Conservation (phyloP, 116 monocot species). For the Iris pallida region DNA sequence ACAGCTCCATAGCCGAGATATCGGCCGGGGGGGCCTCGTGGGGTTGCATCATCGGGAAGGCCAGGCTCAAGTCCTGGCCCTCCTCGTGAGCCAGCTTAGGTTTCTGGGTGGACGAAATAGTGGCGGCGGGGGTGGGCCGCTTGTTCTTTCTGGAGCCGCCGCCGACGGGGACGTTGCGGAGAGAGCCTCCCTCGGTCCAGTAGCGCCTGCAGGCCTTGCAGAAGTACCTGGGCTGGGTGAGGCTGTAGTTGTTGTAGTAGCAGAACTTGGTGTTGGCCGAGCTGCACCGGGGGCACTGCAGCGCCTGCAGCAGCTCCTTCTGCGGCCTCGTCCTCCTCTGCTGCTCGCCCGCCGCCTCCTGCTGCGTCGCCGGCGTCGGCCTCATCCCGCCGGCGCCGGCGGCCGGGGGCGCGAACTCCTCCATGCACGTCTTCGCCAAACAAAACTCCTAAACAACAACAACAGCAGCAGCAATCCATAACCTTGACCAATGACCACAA, state of each 20-base stretch:
- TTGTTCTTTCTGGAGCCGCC: conserved; percentile 38
- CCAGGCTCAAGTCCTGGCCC: too few relatives aligned
- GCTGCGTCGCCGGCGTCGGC: neutral
- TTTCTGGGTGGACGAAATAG: too few relatives aligned
- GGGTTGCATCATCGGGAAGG: too few relatives aligned
- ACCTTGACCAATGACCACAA: too few relatives aligned
- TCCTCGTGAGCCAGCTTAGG: too few relatives aligned
- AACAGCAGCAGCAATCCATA: too few relatives aligned
- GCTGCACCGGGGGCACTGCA: conserved; percentile 57
- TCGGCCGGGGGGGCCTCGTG: too few relatives aligned
- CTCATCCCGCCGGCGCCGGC: neutral
- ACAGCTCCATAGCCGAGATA: too few relatives aligned
- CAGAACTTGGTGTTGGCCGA: conserved; percentile 76
- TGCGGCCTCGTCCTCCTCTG: neutral
- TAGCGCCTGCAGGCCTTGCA: conserved; percentile 64
- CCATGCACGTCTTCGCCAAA: neutral
- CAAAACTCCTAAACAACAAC: too few relatives aligned
- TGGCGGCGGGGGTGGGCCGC: too few relatives aligned
- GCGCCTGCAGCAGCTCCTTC: conserved; percentile 16
- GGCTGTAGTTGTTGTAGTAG: conserved; percentile 91
- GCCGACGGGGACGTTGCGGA: conserved; percentile 63
- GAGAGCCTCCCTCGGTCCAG: conserved; percentile 74
- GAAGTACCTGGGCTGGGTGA: conserved; percentile 80
- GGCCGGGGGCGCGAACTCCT: neutral
- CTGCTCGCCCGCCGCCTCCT: neutral